Base-by-base conservation (phyloP, 148 eudicot species). In the Polygonum aviculare region DNA sequence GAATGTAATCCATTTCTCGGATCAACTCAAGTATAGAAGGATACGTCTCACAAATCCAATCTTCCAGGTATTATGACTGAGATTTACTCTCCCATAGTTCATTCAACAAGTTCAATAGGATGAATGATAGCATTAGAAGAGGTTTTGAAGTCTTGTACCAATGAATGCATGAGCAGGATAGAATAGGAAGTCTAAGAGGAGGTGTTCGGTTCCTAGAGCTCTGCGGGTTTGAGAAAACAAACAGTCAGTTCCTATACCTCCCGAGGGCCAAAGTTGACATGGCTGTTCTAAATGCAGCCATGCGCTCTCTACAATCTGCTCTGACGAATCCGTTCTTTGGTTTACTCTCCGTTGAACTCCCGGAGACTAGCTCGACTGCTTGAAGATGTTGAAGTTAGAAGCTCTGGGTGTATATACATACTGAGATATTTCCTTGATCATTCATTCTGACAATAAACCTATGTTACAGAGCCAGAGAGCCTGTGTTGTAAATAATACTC, bases 271-370 rank as follows among this genome's bases (percentile, higher is more conserved):
- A 84, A 77, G 81, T 91, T 63, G 89, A 91, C 80, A 51, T 73
- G 80, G 84, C 49, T 21, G 69, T 77, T 36, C 72, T 94, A 72
- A 80, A 74, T 55, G 82, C 85, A 63, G 97, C 98, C 62, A 79
- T 83, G 73, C 33, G 69, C 12, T 83, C 76, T 22, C 73, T 94
- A 73, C 79, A 88, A 10, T 81, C 87, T 72, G 97, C 93, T 40
- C 55, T 88, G 40, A 85, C 88, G 3, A 91, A 91, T 79, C 95
- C 97, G 44, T 91, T 76, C 88, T 94, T 91, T 8, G 98, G 97
- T 67, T 79, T 94, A 33, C 78, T 94, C 19, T 94, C 98, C 49
- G 41, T 22, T 31, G 83, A 79, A 39, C 77, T 62, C 69, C 69
- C 69, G 16, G 69, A 67, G 45, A 67, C 18, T 31, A 35, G 71